These are phyloP conservation scores for Neospermospora avenae DNA, from an alignment of 2,329 filamentous ascomycete genomes.

Conservation along the genomic window DNA sequence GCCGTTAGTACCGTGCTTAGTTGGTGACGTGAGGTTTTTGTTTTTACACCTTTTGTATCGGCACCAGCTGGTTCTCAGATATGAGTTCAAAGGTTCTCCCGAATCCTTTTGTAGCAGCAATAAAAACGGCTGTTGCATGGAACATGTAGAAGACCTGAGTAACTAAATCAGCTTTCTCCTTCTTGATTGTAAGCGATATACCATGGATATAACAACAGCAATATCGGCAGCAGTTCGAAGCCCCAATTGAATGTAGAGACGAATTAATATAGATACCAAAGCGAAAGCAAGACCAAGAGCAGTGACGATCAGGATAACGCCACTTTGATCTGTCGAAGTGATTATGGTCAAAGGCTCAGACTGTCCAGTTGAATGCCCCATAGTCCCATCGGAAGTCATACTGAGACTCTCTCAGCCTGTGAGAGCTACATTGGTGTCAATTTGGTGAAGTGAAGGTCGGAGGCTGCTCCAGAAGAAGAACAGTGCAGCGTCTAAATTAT, in stretches of 20 bases:
- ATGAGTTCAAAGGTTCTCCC: conserved; percentile 35
- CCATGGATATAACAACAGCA: conserved; percentile 32
- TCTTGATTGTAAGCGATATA: background rate
- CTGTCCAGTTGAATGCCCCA: conserved; percentile 4
- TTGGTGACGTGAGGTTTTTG: too few species aligned
- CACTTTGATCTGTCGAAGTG: conserved; percentile 36
- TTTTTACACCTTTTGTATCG: conserved; percentile 16
- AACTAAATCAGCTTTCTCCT: background rate
- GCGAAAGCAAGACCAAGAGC: conserved; percentile 39
- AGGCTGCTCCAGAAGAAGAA: background rate
- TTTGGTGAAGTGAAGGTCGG: background rate
- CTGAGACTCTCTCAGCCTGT: background rate
- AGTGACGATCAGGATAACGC: conserved; percentile 40
- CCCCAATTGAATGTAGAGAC: conserved; percentile 39
- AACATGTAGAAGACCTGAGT: conserved; percentile 35
- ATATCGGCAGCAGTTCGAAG: conserved; percentile 33
- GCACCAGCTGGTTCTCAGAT: background rate
- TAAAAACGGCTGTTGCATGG: conserved; percentile 39
- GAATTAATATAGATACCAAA: conserved; percentile 39
- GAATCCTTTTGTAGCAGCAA: conserved; percentile 39
- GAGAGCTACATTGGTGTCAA: background rate
- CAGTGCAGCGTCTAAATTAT: background rate
- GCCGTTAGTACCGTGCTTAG: background rate
- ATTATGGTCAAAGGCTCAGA: conserved; percentile 6
- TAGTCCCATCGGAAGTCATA: conserved; percentile 9